Percentiles rank a stretch among this genome's conserved stretches.
phyloP scores from a whole-genome alignment of 441 rosid genomes.

The Arabidopsis lyrata region DNA sequence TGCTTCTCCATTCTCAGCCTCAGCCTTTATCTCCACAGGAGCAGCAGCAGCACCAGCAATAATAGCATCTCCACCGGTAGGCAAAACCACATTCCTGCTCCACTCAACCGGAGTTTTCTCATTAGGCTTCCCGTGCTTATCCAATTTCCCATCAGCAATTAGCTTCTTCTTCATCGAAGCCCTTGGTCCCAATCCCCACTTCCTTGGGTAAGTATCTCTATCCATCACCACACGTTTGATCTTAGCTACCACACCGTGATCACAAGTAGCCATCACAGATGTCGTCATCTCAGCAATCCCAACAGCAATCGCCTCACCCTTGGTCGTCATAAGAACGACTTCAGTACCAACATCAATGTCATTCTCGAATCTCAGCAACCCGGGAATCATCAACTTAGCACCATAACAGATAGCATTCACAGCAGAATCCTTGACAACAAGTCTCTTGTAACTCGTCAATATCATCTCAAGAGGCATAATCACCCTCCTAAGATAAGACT shows the following conservation, averaged over 20 bases:
- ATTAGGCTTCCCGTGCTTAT: conserved; percentile 88
- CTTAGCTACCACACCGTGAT: conserved; percentile 93
- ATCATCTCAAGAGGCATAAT: conserved; percentile 90
- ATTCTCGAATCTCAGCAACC: conserved; percentile 86
- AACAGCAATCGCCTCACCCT: conserved; percentile 90
- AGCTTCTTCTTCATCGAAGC: conserved; percentile 92
- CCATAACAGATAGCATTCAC: conserved; percentile 95
- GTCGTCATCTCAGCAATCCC: conserved; percentile 98
- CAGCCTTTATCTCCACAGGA: conserved; percentile 45
- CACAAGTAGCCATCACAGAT: conserved; percentile 93
- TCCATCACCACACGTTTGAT: conserved; percentile 98
- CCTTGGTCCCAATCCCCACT: conserved; percentile 93
- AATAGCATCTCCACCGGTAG: conserved; percentile 78
- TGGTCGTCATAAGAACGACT: conserved; percentile 90
- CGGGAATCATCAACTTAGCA: conserved; percentile 94
- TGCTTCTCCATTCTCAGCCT: conserved; percentile 49
- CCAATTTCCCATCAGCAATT: conserved; percentile 80
- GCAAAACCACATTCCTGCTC: conserved; percentile 74
- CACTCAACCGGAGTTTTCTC: conserved; percentile 80
- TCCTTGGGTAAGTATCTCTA: conserved; percentile 92
- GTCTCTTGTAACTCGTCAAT: conserved; percentile 88
- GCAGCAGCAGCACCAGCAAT: conserved; percentile 80
- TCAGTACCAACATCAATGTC: conserved; percentile 90
- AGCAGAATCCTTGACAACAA: conserved; percentile 90
- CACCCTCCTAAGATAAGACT: conserved; percentile 79